phyloP scores from a whole-genome alignment of 2,329 filamentous ascomycete species.

The Pseudopithomyces maydicus region DNA sequence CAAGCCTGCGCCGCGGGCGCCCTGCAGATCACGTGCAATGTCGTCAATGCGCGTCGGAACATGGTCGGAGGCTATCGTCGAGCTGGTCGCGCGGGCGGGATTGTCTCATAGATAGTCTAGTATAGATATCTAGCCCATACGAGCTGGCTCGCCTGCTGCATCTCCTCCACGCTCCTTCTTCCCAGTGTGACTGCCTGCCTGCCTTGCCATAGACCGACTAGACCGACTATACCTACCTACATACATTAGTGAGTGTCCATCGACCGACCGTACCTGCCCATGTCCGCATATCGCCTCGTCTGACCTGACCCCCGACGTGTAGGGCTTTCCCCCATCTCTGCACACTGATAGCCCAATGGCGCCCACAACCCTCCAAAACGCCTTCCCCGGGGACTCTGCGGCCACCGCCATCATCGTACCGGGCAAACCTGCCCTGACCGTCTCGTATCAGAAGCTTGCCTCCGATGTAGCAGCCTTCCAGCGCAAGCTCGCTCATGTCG shows the following conservation, averaged over 20 bases:
- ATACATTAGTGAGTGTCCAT: constrained; percentile 8
- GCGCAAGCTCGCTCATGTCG: constrained; percentile 75
- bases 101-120: neutral
- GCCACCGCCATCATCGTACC: constrained; percentile 75
- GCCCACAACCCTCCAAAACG: constrained; percentile 62
- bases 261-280: neutral
- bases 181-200: too few species aligned
- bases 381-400: constrained; percentile 58
- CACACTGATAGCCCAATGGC: constrained; percentile 49
- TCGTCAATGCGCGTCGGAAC: neutral
- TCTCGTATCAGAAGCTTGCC: constrained; percentile 71
- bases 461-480: constrained; percentile 74
- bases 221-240: too few species aligned
- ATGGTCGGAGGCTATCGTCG: neutral
- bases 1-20: neutral
- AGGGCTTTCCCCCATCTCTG: constrained; percentile 1
- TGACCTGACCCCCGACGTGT: neutral
- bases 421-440: constrained; percentile 66
- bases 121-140: constrained; percentile 11
- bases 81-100: neutral
- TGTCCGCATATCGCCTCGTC: neutral
- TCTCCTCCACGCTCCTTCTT: neutral
- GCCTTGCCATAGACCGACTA: neutral
- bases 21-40: constrained; percentile 10
- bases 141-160: constrained; percentile 25